Evolutionary conservation across 306 rosid species (phyloP), one percentile per base, ranked within the genome.

Genomic region (Glycine soja): DNA sequence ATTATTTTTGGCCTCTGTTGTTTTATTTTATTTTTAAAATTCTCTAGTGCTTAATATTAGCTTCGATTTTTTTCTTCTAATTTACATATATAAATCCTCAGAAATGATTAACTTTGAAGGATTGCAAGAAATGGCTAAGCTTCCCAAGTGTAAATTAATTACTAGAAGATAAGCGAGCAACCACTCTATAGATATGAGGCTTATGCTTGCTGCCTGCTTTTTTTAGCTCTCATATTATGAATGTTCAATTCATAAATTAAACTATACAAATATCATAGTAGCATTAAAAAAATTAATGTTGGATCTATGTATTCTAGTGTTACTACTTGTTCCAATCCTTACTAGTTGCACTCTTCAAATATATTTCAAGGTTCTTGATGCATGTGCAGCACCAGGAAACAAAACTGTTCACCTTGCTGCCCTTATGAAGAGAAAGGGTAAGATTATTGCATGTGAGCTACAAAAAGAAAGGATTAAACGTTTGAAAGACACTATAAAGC

Each of bases 321-420:
- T 24, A 24, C 30, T 66, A 53, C 19, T 59, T 63, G 24, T 73
- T 53, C 62, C 52, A 70, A 68, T 14, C 54, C 54, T 81, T 57
- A 46, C 66, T 24, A 66, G 16, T 65, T 69, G 76, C 52, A 56
- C 75, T 13, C 73, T 78, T 76, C 14, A 38, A 76, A 71, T 83
- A 78, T 87, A 70, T 77, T 77, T 89, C 89, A 78, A 95, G 99
- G 96, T 95, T 86, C 88, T 95, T 74, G 97, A 93, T 88, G 98
- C 97, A 70, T 91, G 98, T 81, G 90, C 98, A 34, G 97, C 99
- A 32, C 99, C 98, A 8, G 98, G 99, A 80, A 95, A 95, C 90
- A 95, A 93, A 87, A 93, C 99, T 18, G 93, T 91, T 72, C 99
- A 93, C 87, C 91, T 93, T 72, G 97, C 98, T 34, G 95, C 99